These are phyloP conservation scores for Stereocaulon alpinum DNA, from an alignment of 495 filamentous ascomycete genomes.

Conservation along the genomic window DNA sequence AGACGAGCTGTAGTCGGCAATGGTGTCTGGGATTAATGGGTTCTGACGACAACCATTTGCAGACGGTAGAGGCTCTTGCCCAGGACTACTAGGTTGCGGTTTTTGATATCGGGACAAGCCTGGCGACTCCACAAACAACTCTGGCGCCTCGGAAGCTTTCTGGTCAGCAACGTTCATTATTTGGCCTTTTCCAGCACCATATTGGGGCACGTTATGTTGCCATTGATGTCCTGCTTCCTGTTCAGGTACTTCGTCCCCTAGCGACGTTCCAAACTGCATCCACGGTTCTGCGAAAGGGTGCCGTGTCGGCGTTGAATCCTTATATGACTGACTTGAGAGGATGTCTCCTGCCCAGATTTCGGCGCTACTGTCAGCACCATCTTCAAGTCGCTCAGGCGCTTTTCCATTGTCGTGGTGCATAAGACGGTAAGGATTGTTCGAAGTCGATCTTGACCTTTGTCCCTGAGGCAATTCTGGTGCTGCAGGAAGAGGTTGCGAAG, in stretches of 20 bases:
- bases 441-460: conserved; percentile 5
- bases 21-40: background rate
- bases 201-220: background rate
- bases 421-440: conserved; percentile 13
- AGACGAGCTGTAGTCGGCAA: background rate
- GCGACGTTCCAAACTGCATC: conserved; percentile 15
- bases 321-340: background rate
- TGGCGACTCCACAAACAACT: background rate
- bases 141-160: background rate
- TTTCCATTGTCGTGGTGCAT: background rate
- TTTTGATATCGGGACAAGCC: background rate
- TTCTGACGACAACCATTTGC: background rate
- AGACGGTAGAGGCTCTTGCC: background rate
- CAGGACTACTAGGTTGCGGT: background rate
- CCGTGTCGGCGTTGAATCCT: background rate
- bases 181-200: background rate
- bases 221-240: background rate
- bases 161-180: background rate
- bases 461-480: background rate
- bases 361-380: conserved; percentile 9
- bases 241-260: background rate
- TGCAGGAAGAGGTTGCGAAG: background rate
- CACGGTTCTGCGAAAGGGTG: conserved; percentile 13
- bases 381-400: conserved; percentile 4
- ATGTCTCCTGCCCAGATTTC: conserved; percentile 9